These are phyloP conservation scores for Xylariaceae sp. DNA, from an alignment of 2,329 filamentous ascomycete genomes.

Conservation along the genomic window DNA sequence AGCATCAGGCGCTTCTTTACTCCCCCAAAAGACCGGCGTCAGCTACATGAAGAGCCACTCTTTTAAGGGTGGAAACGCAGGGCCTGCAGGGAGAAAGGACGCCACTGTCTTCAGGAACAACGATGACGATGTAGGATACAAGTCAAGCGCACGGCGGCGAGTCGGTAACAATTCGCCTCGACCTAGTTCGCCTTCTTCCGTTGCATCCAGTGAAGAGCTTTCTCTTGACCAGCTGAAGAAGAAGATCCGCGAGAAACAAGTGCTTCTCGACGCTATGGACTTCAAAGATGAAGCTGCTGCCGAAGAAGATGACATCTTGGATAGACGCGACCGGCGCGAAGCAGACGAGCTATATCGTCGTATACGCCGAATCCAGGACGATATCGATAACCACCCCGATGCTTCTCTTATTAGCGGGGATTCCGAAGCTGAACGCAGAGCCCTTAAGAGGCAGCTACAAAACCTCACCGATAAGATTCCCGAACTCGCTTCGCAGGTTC, in stretches of 20 bases:
- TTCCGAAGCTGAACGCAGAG: conserved; percentile 79
- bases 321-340: conserved; percentile 83
- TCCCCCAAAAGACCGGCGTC: conserved; percentile 95
- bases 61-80: conserved; percentile 62
- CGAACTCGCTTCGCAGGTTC: conserved; percentile 84
- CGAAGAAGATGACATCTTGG: conserved; percentile 88
- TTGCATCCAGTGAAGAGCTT: conserved; percentile 72
- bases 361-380: conserved; percentile 85
- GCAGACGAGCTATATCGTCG: conserved; percentile 91
- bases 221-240: conserved; percentile 84
- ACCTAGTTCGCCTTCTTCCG: conserved; percentile 64
- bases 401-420: conserved; percentile 64
- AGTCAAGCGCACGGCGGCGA: conserved; percentile 85
- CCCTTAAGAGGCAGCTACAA: conserved; percentile 85
- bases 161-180: conserved; percentile 74
- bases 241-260: conserved; percentile 88
- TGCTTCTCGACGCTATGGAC: conserved; percentile 91
- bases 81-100: conserved; percentile 70
- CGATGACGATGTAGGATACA: conserved; percentile 86
- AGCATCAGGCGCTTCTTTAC: conserved; percentile 78
- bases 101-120: conserved; percentile 97
- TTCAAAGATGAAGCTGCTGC: conserved; percentile 86
- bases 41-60: conserved; percentile 97
- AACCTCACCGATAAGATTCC: conserved; percentile 84
- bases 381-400: conserved; percentile 88